Evolutionary conservation across 2,329 filamentous ascomycete genomes (phyloP).

Genomic region (Biscogniauxia sp.): DNA sequence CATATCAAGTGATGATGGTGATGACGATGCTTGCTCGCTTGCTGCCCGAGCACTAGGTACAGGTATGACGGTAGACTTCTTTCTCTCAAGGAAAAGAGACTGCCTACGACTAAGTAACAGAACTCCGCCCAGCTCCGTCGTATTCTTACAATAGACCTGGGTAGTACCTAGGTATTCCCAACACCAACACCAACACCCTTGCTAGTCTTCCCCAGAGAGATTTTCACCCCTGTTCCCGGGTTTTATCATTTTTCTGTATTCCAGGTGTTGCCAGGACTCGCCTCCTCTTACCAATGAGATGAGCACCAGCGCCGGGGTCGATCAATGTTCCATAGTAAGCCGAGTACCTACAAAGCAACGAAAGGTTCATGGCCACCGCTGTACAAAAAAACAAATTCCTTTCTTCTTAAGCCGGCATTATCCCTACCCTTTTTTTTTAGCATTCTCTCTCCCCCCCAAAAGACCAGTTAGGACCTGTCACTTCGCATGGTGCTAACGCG

Average conservation of each 20-base stretch:
- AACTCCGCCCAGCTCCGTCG: too few species aligned
- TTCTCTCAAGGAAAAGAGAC: background rate
- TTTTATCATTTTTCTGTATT: background rate
- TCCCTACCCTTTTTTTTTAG: background rate
- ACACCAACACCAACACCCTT: background rate
- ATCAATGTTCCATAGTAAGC: background rate
- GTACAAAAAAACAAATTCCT: background rate
- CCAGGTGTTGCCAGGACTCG: background rate
- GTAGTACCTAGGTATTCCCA: too few species aligned
- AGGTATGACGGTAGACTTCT: background rate
- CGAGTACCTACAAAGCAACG: background rate
- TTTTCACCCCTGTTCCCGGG: background rate
- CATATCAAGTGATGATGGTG: conserved; percentile 2
- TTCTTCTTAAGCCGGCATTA: conserved; percentile 3
- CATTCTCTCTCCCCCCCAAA: conserved; percentile 3
- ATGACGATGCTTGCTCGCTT: too few species aligned
- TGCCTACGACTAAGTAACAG: background rate
- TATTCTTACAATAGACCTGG: too few species aligned
- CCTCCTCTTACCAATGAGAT: background rate
- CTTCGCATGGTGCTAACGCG: conserved; percentile 15
- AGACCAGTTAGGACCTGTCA: background rate
- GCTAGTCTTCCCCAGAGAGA: background rate
- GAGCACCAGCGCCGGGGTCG: background rate
- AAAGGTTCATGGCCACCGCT: background rate
- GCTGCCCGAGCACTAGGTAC: background rate